Evolutionary conservation across 371 early-diverging fungal species (phyloP), one percentile per base, ranked within the genome.

Genomic region (Circinella umbellata): DNA sequence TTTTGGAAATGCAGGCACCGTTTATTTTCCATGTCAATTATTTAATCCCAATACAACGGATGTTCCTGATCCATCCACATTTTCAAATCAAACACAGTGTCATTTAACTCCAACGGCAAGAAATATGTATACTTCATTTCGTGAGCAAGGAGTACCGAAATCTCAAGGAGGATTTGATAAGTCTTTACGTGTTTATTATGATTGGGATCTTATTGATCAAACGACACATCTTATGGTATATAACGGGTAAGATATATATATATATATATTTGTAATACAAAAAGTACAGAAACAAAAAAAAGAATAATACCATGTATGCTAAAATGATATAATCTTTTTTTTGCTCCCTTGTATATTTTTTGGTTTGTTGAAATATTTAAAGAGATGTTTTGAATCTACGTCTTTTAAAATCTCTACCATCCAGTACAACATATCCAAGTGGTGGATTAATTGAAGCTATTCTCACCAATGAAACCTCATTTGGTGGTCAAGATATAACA

Each of bases 11-110:
- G 11, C 42, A 42, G 79, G 81, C 11, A 15, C 67, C n/a, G 38
- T 70, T 15, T 91, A 90, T 64, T 93, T 93, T 74, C 94, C 94
- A 13, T 94, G 94, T 66, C 86, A 86, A 35, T 70, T 88, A 34
- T 80, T 83, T 37, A 82, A 80, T 71, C 80, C 87, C 39, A 85
- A 85, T 69, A 69, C 72, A 47, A 80, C 87, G 6, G 73, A 73
- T 15, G 36, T 72, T n/a, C 83, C 86, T 27, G 82, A 82, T 72
- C 84, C 85, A 18, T 69, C 77, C 61, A 77, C 81, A 62, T 89
- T 83, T 57, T 68, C 82, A 15, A 86, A 86, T 66, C 75, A 78
- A 65, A 84, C 85, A 46, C 82, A 82, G 35, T 94, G 94, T 74
- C 94, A 94, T 78, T 72, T 84, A 38, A 73, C 83, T 4, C 68